These are phyloP conservation scores for Paraphoma sp. DNA, from an alignment of 2,329 filamentous ascomycete species.

Conservation along the genomic window DNA sequence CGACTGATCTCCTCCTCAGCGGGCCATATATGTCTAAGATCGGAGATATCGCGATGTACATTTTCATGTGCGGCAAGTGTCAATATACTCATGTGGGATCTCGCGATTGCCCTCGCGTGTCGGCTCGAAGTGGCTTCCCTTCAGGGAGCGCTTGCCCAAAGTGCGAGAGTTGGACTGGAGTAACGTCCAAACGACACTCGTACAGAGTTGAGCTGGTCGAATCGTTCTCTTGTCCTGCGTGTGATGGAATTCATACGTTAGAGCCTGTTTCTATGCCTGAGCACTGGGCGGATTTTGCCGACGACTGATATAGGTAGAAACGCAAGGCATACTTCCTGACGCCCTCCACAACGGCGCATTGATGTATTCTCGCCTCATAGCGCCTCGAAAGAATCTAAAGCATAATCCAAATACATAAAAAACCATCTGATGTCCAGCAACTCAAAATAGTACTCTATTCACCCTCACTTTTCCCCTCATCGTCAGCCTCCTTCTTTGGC, in stretches of 20 bases:
- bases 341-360: neutral
- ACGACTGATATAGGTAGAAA: neutral
- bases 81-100: slow-evolving; percentile 10
- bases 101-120: slow-evolving; percentile 7
- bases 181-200: slow-evolving; percentile 3
- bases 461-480: too few species aligned
- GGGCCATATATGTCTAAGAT: slow-evolving; percentile 8
- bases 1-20: slow-evolving; percentile 23
- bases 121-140: neutral
- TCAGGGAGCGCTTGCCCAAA: slow-evolving; percentile 2
- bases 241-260: slow-evolving; percentile 8
- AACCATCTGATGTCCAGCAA: too few species aligned
- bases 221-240: slow-evolving; percentile 7
- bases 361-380: neutral
- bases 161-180: neutral
- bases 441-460: too few species aligned
- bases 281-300: neutral
- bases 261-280: neutral
- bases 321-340: neutral
- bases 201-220: slow-evolving; percentile 4
- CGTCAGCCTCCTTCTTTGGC: too few species aligned
- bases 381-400: too few species aligned
- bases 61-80: slow-evolving; percentile 15
- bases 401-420: too few species aligned
- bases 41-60: slow-evolving; percentile 6